Percentiles rank a stretch among this genome's conserved stretches.
Evolutionary conservation across 345 rosid genomes (phyloP).

Genomic region (Acer yangbiense): DNA sequence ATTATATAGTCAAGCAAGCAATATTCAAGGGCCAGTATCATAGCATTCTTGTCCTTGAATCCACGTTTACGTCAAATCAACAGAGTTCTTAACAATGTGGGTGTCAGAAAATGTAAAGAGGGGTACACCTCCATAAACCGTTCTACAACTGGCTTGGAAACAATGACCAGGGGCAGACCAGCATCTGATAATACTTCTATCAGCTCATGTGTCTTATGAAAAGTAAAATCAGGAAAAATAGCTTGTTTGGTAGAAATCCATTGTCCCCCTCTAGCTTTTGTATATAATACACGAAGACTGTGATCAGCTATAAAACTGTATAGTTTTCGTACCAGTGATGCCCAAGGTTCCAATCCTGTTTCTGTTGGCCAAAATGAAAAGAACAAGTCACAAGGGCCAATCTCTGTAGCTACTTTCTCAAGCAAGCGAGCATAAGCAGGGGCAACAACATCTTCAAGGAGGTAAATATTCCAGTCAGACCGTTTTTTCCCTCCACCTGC

Average conservation of each 20-base stretch:
- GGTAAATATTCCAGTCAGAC: slow-evolving; percentile 92
- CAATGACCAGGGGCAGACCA: slow-evolving; percentile 72
- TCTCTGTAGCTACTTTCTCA: slow-evolving; percentile 73
- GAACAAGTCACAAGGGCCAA: slow-evolving; percentile 80
- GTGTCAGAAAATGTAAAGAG: slow-evolving; percentile 72
- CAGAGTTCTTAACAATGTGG: slow-evolving; percentile 68
- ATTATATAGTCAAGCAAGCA: slow-evolving; percentile 72
- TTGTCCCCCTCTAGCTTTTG: slow-evolving; percentile 91
- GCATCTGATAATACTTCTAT: slow-evolving; percentile 78
- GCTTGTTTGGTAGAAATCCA: slow-evolving; percentile 94
- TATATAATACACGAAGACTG: slow-evolving; percentile 72
- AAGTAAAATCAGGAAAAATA: slow-evolving; percentile 82
- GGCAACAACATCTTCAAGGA: slow-evolving; percentile 77
- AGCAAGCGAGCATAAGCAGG: slow-evolving; percentile 94
- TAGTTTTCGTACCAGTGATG: slow-evolving; percentile 74
- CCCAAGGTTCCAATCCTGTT: slow-evolving; percentile 81
- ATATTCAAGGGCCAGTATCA: slow-evolving; percentile 78
- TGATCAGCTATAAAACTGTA: slow-evolving; percentile 66
- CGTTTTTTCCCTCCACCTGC: slow-evolving; percentile 93
- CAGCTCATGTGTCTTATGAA: slow-evolving; percentile 66
- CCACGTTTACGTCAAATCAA: slow-evolving; percentile 74
- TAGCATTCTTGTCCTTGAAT: slow-evolving; percentile 62
- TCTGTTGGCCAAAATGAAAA: slow-evolving; percentile 87
- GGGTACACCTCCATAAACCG: slow-evolving; percentile 73
- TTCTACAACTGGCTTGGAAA: slow-evolving; percentile 67